phyloP scores from a whole-genome alignment of 331 rosid genomes.

The Quercus lobata region DNA sequence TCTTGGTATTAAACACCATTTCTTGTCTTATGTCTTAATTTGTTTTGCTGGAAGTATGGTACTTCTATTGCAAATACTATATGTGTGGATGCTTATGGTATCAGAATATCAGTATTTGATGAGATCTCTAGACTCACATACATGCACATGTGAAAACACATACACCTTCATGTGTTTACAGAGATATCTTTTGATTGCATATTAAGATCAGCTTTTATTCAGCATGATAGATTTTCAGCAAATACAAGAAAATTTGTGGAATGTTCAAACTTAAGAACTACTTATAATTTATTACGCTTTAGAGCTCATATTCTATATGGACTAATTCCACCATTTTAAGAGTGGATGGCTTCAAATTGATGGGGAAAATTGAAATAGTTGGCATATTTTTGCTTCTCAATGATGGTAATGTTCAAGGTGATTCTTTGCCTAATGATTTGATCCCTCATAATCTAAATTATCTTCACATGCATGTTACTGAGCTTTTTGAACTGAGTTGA shows the following conservation, averaged over 20 bases:
- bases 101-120: background rate
- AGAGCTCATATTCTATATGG: background rate
- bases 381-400: background rate
- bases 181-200: too few species aligned
- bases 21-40: background rate
- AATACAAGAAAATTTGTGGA: background rate
- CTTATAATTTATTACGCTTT: background rate
- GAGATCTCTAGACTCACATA: background rate
- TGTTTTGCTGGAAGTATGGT: background rate
- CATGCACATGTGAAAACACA: background rate
- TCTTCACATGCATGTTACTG: background rate
- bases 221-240: background rate
- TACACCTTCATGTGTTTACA: background rate
- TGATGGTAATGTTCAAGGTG: background rate
- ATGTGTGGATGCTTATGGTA: background rate
- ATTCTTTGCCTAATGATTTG: background rate
- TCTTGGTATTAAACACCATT: background rate
- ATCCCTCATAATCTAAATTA: background rate
- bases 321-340: background rate
- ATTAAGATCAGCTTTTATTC: background rate
- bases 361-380: background rate
- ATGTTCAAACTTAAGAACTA: background rate
- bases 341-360: background rate
- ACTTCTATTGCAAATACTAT: background rate
- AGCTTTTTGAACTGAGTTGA: background rate